Percentiles rank a stretch among this genome's conserved stretches.
phyloP scores from a whole-genome alignment of 768 basidiomycete species.

The Leccinum boreale region DNA sequence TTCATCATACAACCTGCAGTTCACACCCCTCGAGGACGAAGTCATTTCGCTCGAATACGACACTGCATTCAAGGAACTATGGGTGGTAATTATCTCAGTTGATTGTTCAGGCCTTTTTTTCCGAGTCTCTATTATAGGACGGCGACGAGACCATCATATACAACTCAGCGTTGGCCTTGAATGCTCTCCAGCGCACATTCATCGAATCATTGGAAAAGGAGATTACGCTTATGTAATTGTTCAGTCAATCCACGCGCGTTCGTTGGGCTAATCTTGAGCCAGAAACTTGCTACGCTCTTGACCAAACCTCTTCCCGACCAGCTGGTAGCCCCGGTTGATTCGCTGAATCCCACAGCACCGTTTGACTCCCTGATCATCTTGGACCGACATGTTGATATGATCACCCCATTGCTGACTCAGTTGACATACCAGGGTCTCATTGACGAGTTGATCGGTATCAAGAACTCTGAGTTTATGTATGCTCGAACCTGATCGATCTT shows the following conservation, averaged over 20 bases:
- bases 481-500: background rate
- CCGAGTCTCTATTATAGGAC: constrained; percentile 49
- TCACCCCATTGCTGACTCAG: constrained; percentile 93
- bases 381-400: constrained; percentile 91
- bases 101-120: background rate
- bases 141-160: constrained; percentile 89
- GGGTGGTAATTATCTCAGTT: constrained; percentile 56
- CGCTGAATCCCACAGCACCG: constrained; percentile 49
- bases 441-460: constrained; percentile 88
- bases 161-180: constrained; percentile 84
- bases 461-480: constrained; percentile 65
- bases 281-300: constrained; percentile 78
- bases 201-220: constrained; percentile 90
- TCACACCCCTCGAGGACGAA: constrained; percentile 92
- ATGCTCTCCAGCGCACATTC: constrained; percentile 78
- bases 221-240: constrained; percentile 70
- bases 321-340: constrained; percentile 35
- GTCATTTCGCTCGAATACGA: constrained; percentile 89
- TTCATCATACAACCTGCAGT: constrained; percentile 85
- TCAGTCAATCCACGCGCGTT: background rate
- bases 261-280: no score
- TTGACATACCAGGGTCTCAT: constrained; percentile 95
- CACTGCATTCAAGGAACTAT: constrained; percentile 82
- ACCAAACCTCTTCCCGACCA: constrained; percentile 53
- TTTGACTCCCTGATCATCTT: constrained; percentile 87